Evolutionary conservation across 2,329 filamentous ascomycete species (phyloP).

Genomic region (Cyanodermella asteris): DNA sequence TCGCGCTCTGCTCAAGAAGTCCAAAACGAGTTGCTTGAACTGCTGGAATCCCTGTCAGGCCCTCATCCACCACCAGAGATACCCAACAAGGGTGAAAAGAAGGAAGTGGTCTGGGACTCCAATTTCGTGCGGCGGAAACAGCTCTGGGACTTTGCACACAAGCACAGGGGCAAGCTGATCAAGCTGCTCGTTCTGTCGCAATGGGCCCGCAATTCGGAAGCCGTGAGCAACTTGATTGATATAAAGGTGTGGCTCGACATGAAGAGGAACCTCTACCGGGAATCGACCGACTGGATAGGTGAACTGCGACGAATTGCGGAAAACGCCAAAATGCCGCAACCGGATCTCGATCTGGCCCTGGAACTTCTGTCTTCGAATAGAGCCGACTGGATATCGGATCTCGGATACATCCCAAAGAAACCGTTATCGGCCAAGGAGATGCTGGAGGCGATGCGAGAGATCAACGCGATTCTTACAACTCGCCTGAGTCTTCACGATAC

Average conservation of each 20-base stretch:
- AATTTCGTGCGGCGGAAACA: too few species aligned
- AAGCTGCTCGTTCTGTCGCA: slow-evolving; percentile 78
- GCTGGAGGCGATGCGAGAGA: slow-evolving; percentile 50
- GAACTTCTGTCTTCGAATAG: slow-evolving; percentile 63
- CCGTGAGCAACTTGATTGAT: slow-evolving; percentile 75
- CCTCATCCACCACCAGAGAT: too few species aligned
- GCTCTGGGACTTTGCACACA: slow-evolving; percentile 59
- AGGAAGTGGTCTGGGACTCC: too few species aligned
- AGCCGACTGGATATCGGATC: slow-evolving; percentile 57
- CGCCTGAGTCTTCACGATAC: slow-evolving; percentile 70
- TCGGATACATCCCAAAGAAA: slow-evolving; percentile 56
- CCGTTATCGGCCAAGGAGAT: slow-evolving; percentile 50
- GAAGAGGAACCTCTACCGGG: slow-evolving; percentile 28
- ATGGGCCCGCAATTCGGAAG: slow-evolving; percentile 62
- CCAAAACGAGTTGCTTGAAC: too few species aligned
- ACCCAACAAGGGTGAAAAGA: too few species aligned
- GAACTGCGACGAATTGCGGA: slow-evolving; percentile 53
- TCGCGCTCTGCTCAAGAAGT: too few species aligned
- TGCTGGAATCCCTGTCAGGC: slow-evolving; percentile 44
- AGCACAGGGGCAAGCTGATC: slow-evolving; percentile 68
- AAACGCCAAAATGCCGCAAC: slow-evolving; percentile 59
- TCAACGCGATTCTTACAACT: slow-evolving; percentile 65
- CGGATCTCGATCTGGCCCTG: slow-evolving; percentile 75
- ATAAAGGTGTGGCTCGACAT: slow-evolving; percentile 52
- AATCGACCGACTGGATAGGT: slow-evolving; percentile 39